These are phyloP conservation scores for Pichia ethanolica DNA, from an alignment of 805 yeast genomes.

Conservation along the genomic window DNA sequence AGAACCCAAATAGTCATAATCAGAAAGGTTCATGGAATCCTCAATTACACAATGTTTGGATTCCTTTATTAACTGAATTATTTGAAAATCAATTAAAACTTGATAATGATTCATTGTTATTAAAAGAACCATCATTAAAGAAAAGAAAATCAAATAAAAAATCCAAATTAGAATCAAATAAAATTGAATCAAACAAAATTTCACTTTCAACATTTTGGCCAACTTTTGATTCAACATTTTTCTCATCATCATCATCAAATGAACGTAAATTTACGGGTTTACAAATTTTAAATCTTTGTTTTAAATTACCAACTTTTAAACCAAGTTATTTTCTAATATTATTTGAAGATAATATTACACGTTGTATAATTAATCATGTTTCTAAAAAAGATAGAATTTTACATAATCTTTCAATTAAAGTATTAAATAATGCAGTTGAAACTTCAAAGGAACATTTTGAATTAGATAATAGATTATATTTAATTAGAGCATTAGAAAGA, in stretches of 20 bases:
- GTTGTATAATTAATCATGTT: conserved; percentile 71
- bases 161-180: conserved; percentile 8
- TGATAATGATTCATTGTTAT: conserved; percentile 9
- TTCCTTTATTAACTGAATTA: conserved; percentile 42
- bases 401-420: conserved; percentile 55
- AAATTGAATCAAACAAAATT: conserved; percentile 17
- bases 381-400: conserved; percentile 58
- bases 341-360: conserved; percentile 58
- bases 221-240: conserved; percentile 72
- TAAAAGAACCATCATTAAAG: conserved; percentile 23
- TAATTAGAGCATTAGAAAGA: conserved; percentile 30
- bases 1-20: not conserved
- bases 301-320: conserved; percentile 14
- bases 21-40: conserved; percentile 71
- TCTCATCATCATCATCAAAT: conserved; percentile 66
- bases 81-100: conserved; percentile 9
- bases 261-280: conserved; percentile 87
- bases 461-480: conserved; percentile 13
- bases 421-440: conserved; percentile 37
- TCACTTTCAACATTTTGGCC: conserved; percentile 68
- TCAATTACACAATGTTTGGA: conserved; percentile 72
- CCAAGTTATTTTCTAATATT: conserved; percentile 21
- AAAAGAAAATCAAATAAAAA: conserved; percentile 25
- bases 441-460: conserved; percentile 19
- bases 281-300: conserved; percentile 52